Evolutionary conservation across 176 grass and related monocot species (phyloP), one percentile per base, ranked within the genome.

Genomic region (Dactylis glomerata): DNA sequence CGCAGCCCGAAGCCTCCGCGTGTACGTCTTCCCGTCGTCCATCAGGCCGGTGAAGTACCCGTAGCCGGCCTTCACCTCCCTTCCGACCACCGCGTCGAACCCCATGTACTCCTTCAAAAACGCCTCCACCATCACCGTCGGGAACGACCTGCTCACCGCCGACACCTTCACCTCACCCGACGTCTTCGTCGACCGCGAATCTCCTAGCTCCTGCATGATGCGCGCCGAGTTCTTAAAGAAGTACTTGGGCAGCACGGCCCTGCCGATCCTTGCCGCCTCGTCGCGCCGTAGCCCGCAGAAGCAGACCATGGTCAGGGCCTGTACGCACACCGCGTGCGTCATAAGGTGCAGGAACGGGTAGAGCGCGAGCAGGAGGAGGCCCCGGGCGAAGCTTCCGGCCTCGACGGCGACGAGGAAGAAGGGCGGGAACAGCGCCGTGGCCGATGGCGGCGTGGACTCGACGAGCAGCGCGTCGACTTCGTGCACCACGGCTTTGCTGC

Each of bases 211-310:
- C 77, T 8, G n/a, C 54, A 37, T 28, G 77, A 37, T 28, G 77
- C 10, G 67, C 69, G 62, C 65, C 19, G 24, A 81, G 19, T 66
- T 83, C 16, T 20, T 30, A 52, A 72, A 51, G 77, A 96, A 89
- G 77, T 86, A 78, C 89, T 85, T 93, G n/a, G 93, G 93, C 34
- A 93, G 68, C 23, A 93, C 78, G 7, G 81, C 88, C 72, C 81
- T 69, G 63, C 93, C 93, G 45, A 63, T 19, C 87, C 24, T 73
- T 42, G 68, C 83, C 22, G 36, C 85, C 56, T 58, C 84, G 59
- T 37, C 82, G 16, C 88, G 85, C 19, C 72, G 83, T 5, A 91
- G 61, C 6, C 93, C 91, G 30, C 56, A 82, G 78, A 96, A 96
- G 83, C 71, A 51, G 31, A 93, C 64, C 64, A 81, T 42, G 31